Evolutionary conservation across 768 basidiomycete species (phyloP).

Genomic region (Harrya chromipes): DNA sequence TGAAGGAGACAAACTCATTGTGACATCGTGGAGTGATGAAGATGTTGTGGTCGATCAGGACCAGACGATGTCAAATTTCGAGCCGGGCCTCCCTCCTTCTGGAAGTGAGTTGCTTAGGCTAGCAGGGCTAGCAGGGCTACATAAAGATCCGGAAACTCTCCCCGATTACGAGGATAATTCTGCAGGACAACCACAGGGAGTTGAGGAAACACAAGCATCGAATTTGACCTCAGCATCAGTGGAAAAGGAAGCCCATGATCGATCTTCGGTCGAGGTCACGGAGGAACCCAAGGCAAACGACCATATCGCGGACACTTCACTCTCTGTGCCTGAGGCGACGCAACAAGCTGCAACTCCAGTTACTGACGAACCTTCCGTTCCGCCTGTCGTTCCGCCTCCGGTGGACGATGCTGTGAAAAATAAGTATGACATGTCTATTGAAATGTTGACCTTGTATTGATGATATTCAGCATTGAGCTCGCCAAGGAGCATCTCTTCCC

Average conservation of each 20-base stretch:
- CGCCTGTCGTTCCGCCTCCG: conserved; percentile 2
- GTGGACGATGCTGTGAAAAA: conserved; percentile 25
- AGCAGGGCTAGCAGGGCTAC: conserved; percentile 52
- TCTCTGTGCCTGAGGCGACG: not conserved
- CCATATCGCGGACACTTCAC: not conserved
- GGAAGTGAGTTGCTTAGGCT: conserved; percentile 46
- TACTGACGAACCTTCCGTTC: conserved; percentile 2
- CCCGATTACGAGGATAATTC: conserved; percentile 58
- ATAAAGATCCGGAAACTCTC: conserved; percentile 39
- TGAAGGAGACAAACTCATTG: conserved; percentile 5
- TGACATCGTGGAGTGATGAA: conserved; percentile 22
- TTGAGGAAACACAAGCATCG: conserved; percentile 5
- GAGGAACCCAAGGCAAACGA: conserved; percentile 4
- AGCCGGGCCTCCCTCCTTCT: conserved; percentile 29
- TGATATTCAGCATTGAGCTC: conserved; percentile 34
- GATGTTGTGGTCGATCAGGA: conserved; percentile 8
- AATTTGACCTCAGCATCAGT: not conserved
- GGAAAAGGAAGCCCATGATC: not conserved
- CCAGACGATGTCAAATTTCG: conserved; percentile 1
- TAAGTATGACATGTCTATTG: conserved; percentile 15
- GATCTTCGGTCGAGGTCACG: not conserved
- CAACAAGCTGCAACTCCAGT: conserved; percentile 14
- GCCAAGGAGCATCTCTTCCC: conserved; percentile 51
- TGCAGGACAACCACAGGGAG: conserved; percentile 10
- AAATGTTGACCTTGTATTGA: conserved; percentile 1